These are phyloP conservation scores for Adenanthera pavonina DNA, from an alignment of 306 rosid species.

Conservation along the genomic window DNA sequence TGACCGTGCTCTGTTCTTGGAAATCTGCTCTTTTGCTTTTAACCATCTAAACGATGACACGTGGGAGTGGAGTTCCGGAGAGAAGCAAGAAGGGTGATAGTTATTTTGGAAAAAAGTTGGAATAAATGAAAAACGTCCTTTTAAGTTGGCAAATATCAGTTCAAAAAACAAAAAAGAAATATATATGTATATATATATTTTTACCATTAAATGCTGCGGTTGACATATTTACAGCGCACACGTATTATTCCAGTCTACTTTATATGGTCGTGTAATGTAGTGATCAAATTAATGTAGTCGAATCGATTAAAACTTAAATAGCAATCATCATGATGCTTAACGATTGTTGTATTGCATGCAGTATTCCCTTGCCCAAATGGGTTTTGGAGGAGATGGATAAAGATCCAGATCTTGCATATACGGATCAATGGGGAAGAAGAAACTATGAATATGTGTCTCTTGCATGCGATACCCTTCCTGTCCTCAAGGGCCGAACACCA, in stretches of 20 bases:
- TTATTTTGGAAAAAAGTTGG: too few relatives aligned
- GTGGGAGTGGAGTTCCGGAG: background rate
- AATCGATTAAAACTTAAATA: background rate
- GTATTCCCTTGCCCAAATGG: conserved; percentile 97
- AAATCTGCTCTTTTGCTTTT: background rate
- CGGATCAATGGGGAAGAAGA: conserved; percentile 98
- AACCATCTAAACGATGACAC: background rate
- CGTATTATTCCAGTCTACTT: too few relatives aligned
- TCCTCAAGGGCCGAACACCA: conserved; percentile 90
- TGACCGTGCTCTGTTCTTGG: background rate
- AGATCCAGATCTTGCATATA: conserved; percentile 86
- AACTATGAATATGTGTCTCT: conserved; percentile 85
- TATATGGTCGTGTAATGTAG: too few relatives aligned
- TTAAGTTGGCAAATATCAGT: too few relatives aligned
- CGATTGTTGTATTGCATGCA: conserved; percentile 36
- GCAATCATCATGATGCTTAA: conserved; percentile 6
- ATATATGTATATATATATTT: too few relatives aligned
- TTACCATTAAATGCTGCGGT: too few relatives aligned
- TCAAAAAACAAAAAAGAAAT: too few relatives aligned
- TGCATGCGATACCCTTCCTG: conserved; percentile 85
- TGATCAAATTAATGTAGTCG: too few relatives aligned
- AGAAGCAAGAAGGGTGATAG: background rate
- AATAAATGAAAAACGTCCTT: too few relatives aligned
- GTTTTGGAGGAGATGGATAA: conserved; percentile 75
- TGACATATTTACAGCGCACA: too few relatives aligned